phyloP scores from a whole-genome alignment of 345 rosid genomes.

The Sonneratia caseolaris region DNA sequence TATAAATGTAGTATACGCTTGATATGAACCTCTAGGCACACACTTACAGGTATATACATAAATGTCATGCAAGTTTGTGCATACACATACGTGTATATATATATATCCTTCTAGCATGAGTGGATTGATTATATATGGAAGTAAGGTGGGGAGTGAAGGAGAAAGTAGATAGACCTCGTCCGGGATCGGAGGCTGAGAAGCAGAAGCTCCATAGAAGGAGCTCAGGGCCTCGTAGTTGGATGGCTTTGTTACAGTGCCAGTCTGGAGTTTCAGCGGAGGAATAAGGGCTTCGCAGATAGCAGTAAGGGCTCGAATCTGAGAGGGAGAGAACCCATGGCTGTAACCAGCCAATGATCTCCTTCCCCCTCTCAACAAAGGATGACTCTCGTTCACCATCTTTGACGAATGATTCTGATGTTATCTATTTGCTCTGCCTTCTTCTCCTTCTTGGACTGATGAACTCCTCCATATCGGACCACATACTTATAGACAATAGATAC shows the following conservation, averaged over 20 bases:
- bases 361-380: constrained; percentile 43
- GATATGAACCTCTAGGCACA: no score
- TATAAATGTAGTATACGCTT: no score
- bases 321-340: constrained; percentile 56
- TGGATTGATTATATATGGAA: neutral
- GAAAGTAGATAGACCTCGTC: constrained; percentile 36
- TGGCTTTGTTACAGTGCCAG: constrained; percentile 9
- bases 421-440: no score
- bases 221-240: constrained; percentile 23
- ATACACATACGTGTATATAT: neutral
- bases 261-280: constrained; percentile 37
- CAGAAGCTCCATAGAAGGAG: constrained; percentile 43
- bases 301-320: constrained; percentile 54
- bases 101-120: neutral
- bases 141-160: neutral
- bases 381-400: constrained; percentile 16
- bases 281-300: constrained; percentile 51
- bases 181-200: constrained; percentile 43
- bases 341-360: constrained; percentile 16
- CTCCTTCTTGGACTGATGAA: no score
- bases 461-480: no score
- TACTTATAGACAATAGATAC: no score
- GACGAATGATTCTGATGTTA: no score
- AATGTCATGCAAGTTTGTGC: neutral
- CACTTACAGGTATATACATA: neutral